These are phyloP conservation scores for Trichoderma koningii DNA, from an alignment of 2,329 filamentous ascomycete species.

Conservation along the genomic window DNA sequence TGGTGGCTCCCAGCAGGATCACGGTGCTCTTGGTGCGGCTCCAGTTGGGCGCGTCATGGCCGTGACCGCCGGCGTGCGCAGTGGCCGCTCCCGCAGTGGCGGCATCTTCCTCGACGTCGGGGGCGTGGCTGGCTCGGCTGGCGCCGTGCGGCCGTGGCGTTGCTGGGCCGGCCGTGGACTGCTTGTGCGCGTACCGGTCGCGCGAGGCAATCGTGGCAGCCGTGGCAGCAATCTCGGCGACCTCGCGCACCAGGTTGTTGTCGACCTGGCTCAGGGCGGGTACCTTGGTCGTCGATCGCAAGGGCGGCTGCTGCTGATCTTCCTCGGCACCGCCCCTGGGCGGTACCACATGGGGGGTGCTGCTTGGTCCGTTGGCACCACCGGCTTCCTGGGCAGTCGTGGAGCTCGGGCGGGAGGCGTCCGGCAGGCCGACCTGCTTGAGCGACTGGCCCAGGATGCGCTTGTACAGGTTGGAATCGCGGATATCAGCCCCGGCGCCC, in stretches of 20 bases:
- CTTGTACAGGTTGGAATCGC: conserved; percentile 88
- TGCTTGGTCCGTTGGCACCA: conserved; percentile 47
- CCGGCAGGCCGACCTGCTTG: conserved; percentile 73
- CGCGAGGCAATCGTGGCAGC: conserved; percentile 84
- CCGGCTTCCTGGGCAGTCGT: conserved; percentile 37
- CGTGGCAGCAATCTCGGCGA: conserved; percentile 91
- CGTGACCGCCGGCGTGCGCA: conserved; percentile 48
- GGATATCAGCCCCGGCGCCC: conserved; percentile 66
- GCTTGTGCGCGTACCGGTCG: conserved; percentile 56
- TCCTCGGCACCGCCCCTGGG: conserved; percentile 58
- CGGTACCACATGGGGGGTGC: conserved; percentile 73
- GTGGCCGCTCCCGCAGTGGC: conserved; percentile 39
- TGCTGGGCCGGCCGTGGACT: conserved; percentile 37
- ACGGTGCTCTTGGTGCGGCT: conserved; percentile 86
- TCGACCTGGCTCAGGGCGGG: conserved; percentile 75
- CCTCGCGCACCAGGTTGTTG: conserved; percentile 80
- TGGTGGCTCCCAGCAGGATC: conserved; percentile 83
- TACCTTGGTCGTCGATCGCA: conserved; percentile 52
- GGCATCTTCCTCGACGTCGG: conserved; percentile 51
- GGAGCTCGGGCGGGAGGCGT: conserved; percentile 46
- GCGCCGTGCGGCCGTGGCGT: conserved; percentile 39
- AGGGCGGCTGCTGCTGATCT: conserved; percentile 36
- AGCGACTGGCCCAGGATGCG: conserved; percentile 89
- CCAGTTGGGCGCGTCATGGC: conserved; percentile 99
- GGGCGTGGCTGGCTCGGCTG: conserved; percentile 43